phyloP scores from a whole-genome alignment of 2,329 filamentous ascomycete species.

The Elsinoe arachidis region DNA sequence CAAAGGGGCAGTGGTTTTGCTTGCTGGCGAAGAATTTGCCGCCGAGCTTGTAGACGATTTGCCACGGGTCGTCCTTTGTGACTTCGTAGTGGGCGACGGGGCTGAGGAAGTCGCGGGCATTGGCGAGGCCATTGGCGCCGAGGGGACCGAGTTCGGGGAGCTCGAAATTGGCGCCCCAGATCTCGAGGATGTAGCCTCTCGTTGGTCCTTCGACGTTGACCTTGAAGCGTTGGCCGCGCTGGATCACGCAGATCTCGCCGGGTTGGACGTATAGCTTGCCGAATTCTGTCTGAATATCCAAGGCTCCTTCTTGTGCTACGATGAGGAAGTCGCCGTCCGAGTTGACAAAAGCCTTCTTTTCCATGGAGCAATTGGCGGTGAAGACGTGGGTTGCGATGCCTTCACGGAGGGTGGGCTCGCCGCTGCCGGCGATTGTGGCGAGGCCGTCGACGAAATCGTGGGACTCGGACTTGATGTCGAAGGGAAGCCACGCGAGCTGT shows the following conservation, averaged over 20 bases:
- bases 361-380: constrained; percentile 40
- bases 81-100: constrained; percentile 32
- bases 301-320: constrained; percentile 28
- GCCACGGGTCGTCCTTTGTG: constrained; percentile 28
- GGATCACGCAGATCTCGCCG: constrained; percentile 33
- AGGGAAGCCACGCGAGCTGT: constrained; percentile 41
- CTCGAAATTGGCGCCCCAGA: constrained; percentile 35
- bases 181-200: constrained; percentile 33
- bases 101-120: constrained; percentile 32
- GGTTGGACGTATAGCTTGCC: constrained; percentile 32
- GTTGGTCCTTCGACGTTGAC: constrained; percentile 31
- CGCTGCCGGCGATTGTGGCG: constrained; percentile 43
- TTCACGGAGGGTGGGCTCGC: constrained; percentile 42
- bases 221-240: constrained; percentile 31
- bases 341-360: constrained; percentile 39
- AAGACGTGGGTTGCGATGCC: constrained; percentile 44
- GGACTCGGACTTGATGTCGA: constrained; percentile 30
- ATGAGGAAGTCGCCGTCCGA: constrained; percentile 34
- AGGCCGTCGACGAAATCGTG: constrained; percentile 42
- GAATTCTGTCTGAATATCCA: constrained; percentile 33
- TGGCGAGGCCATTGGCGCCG: constrained; percentile 32
- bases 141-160: constrained; percentile 32
- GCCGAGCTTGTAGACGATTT: constrained; percentile 31
- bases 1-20: constrained; percentile 35
- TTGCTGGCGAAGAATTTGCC: constrained; percentile 27